Base-by-base conservation (phyloP, 2,329 filamentous ascomycete species). In the Arthroderma uncinatum region DNA sequence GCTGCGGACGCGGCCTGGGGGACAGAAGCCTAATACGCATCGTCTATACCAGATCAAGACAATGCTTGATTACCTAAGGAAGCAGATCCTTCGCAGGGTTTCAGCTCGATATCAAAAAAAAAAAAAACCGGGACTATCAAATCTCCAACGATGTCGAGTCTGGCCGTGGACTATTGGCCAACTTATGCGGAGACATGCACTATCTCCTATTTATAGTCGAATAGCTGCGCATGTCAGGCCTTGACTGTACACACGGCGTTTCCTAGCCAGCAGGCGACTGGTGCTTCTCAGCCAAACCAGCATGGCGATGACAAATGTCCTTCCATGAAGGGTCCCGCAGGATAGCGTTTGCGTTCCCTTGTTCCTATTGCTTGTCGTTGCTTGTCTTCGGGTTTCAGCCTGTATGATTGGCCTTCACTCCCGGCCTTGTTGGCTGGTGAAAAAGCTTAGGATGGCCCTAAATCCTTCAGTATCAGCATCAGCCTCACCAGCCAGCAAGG, bases 331-430 rank as follows among this genome's bases (percentile, higher is more conserved):
- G n/a, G 47, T 12, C 47, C 47, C 47, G 28, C 47, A 23, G 12
- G 6, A 2, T 25, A 23, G 9, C 21, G 7, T 42, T 10, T 42
- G 39, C 19, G 9, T 16, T 19, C 23, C 19, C 33, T 50, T 10
- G 2, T 25, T 30, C 47, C n/a, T 14, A 33, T 50, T 50, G 47
- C 47, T 50, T 50, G 47, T 50, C n/a, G 47, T 30, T 50, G 47
- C 47, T 50, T 50, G 47, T 50, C n/a, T 23, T 30, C 33, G 47
- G n/a, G 14, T n/a, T 19, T n/a, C 14, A 10, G 5, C 12, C 28
- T 10, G 47, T 33, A 7, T 33, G 47, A 50, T 50, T 50, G 47
- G 47, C 7, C 25, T n/a, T 2, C 34, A 37, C 34, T 3, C 9
- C 47, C 10, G 14, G n/a, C 47, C n/a, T 16, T 14, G 2, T 25